A percentile compares a stretch with the other conserved stretches of the same genome.
phyloP scores from a whole-genome alignment of 108 stramenopile genomes.

The Cylindrotheca closterium region DNA sequence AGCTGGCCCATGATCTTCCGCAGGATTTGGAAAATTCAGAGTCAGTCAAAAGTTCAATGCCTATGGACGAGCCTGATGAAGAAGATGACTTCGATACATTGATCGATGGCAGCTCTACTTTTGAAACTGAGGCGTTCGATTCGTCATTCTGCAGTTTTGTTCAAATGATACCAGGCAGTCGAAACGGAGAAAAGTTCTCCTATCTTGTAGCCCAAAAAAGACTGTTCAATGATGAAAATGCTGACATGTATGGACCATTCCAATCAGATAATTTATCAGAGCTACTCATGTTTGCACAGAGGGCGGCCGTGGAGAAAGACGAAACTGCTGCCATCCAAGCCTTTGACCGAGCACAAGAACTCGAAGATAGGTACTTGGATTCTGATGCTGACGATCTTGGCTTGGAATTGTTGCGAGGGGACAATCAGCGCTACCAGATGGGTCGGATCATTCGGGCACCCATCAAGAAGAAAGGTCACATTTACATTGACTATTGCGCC shows the following conservation, averaged over 20 bases:
- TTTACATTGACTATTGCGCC: constrained; percentile 74
- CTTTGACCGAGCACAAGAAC: constrained; percentile 32
- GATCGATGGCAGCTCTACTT: constrained; percentile 19
- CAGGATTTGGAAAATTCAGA: constrained; percentile 32
- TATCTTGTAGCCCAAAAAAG: constrained; percentile 83
- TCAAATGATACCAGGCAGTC: constrained; percentile 68
- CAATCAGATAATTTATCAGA: constrained; percentile 48
- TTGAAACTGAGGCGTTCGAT: constrained; percentile 60
- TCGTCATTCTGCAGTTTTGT: constrained; percentile 83
- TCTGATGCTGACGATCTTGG: constrained; percentile 63
- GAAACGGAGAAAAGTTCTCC: constrained; percentile 74
- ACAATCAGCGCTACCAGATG: constrained; percentile 52
- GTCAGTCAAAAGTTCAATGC: constrained; percentile 19
- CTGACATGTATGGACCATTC: background rate
- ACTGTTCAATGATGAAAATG: constrained; percentile 12
- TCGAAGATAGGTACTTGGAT: constrained; percentile 52
- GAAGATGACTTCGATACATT: constrained; percentile 33
- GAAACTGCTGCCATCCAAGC: constrained; percentile 12
- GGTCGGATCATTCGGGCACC: constrained; percentile 77
- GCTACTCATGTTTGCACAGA: constrained; percentile 41
- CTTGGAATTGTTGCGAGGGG: constrained; percentile 65
- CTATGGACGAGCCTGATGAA: constrained; percentile 30
- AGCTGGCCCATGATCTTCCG: constrained; percentile 39
- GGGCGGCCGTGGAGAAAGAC: constrained; percentile 39
- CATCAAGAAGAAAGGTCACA: constrained; percentile 74